Evolutionary conservation across 306 rosid species (phyloP).

Genomic region (Acacia crassicarpa): DNA sequence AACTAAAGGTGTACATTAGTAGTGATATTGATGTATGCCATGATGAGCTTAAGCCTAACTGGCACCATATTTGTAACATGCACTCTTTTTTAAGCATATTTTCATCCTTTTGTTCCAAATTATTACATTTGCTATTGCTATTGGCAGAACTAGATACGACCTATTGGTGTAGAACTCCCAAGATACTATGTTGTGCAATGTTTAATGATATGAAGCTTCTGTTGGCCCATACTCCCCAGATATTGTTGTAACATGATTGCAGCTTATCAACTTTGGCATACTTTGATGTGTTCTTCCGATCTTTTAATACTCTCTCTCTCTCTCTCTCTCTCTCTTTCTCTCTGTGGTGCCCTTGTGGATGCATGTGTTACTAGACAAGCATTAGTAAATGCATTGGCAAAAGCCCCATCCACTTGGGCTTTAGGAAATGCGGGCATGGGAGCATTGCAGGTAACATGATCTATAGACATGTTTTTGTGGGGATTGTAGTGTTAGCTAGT

Average conservation of each 20-base stretch:
- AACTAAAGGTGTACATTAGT: background rate
- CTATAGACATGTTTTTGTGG: background rate
- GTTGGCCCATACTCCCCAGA: background rate
- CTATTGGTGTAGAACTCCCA: background rate
- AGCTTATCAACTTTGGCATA: background rate
- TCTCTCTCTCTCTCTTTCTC: too few species aligned
- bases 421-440: constrained; percentile 99
- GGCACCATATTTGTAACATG: background rate
- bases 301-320: background rate
- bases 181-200: background rate
- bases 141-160: background rate
- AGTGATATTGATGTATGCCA: background rate
- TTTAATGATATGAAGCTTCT: background rate
- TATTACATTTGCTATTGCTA: background rate
- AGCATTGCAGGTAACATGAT: constrained; percentile 73
- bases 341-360: background rate
- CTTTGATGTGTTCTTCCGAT: background rate
- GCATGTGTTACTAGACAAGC: constrained; percentile 58
- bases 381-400: constrained; percentile 80
- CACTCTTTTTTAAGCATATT: background rate
- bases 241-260: background rate
- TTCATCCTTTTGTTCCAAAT: background rate
- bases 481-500: background rate
- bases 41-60: background rate
- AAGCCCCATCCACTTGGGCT: constrained; percentile 98